Percentiles rank a stretch among this genome's conserved stretches.
Conservation (phyloP, 805 yeast species). For the Cephaloascus fragrans region DNA sequence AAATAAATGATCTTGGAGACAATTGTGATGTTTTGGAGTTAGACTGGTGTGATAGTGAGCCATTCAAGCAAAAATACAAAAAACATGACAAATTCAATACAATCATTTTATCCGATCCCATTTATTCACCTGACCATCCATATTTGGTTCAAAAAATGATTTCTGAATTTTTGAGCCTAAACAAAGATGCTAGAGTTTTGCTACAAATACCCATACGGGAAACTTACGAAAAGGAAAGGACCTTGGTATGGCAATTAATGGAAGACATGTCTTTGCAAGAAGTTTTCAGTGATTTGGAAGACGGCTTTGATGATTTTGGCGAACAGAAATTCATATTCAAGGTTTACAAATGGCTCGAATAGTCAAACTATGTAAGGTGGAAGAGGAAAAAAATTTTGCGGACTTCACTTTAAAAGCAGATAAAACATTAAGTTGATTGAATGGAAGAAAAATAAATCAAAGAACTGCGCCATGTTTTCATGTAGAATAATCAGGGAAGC, state of each 20-base stretch:
- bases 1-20: conserved; percentile 30
- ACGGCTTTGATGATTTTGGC: conserved; percentile 86
- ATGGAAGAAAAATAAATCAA: too few species aligned
- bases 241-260: conserved; percentile 46
- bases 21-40: conserved; percentile 36
- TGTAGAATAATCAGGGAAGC: too few species aligned
- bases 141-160: conserved; percentile 58
- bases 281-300: conserved; percentile 32
- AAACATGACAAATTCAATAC: conserved; percentile 37
- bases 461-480: too few species aligned
- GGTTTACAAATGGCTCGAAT: conserved; percentile 8
- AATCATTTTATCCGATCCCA: conserved; percentile 76
- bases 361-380: too few species aligned
- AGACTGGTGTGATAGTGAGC: conserved; percentile 70
- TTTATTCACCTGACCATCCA: conserved; percentile 80
- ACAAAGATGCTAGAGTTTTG: conserved; percentile 34
- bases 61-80: conserved; percentile 14
- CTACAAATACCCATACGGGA: conserved; percentile 71
- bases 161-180: conserved; percentile 26
- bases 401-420: too few species aligned
- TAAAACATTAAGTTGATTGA: too few species aligned
- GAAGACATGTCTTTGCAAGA: conserved; percentile 21
- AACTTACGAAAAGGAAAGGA: conserved; percentile 58
- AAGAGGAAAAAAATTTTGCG: too few species aligned
- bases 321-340: conserved; percentile 48